Conservation (phyloP, 345 rosid species). For the Populus deltoides region DNA sequence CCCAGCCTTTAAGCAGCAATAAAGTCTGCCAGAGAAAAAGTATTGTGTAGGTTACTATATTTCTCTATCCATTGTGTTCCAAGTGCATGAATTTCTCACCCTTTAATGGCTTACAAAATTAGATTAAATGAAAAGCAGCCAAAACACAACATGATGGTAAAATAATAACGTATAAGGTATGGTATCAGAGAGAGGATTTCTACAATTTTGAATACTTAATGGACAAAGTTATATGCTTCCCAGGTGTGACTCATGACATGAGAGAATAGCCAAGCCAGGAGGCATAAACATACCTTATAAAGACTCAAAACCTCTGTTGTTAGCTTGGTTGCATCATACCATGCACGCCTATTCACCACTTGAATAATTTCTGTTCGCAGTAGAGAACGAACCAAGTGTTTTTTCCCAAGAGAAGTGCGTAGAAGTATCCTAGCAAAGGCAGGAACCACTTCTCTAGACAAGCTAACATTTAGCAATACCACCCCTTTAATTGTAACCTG, state of each 20-base stretch:
- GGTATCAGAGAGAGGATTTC: not conserved
- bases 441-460: constrained; percentile 93
- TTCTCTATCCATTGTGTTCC: not conserved
- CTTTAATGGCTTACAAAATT: not conserved
- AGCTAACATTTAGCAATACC: constrained; percentile 71
- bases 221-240: not conserved
- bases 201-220: not conserved
- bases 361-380: constrained; percentile 87
- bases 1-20: not conserved
- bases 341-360: constrained; percentile 88
- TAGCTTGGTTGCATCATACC: constrained; percentile 84
- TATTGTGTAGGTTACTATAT: not conserved
- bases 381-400: constrained; percentile 86
- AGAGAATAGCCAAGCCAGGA: not conserved
- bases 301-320: constrained; percentile 78
- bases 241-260: not conserved
- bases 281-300: constrained; percentile 58
- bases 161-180: no score
- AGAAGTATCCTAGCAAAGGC: constrained; percentile 83
- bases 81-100: not conserved
- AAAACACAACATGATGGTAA: not conserved
- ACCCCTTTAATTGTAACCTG: constrained; percentile 65
- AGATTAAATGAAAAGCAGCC: not conserved
- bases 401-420: constrained; percentile 87
- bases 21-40: not conserved